Conservation (phyloP, 2,329 filamentous ascomycete genomes). For the Xylariaceae sp. region DNA sequence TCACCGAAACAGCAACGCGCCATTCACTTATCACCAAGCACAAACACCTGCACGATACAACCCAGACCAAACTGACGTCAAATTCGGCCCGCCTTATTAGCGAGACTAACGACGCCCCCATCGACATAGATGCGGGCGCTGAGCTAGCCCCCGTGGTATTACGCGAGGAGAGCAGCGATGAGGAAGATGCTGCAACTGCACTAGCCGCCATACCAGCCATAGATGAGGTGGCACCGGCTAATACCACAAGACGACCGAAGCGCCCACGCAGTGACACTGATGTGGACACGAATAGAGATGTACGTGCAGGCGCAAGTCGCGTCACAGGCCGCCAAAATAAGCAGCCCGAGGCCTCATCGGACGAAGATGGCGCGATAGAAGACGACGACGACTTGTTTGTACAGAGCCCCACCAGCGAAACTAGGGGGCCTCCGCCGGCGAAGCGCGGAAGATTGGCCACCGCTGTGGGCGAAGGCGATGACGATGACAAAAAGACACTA, state of each 20-base stretch:
- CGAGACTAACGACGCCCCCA: constrained; percentile 49
- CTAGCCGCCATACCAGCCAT: constrained; percentile 53
- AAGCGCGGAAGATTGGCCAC: constrained; percentile 44
- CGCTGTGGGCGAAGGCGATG: constrained; percentile 31
- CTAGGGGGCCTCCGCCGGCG: constrained; percentile 40
- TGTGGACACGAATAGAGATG: constrained; percentile 18
- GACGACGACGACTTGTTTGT: constrained; percentile 33
- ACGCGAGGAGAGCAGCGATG: constrained; percentile 59
- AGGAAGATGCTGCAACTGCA: constrained; percentile 48
- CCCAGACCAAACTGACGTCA: constrained; percentile 51
- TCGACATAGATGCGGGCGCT: constrained; percentile 45
- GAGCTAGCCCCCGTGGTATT: constrained; percentile 39
- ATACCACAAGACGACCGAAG: constrained; percentile 30
- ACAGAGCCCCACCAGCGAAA: constrained; percentile 35
- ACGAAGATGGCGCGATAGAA: constrained; percentile 36
- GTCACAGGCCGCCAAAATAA: constrained; percentile 30
- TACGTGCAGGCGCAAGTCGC: constrained; percentile 19
- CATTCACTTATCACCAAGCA: constrained; percentile 84
- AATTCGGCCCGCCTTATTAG: constrained; percentile 61
- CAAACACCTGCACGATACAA: constrained; percentile 66
- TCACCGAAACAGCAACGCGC: constrained; percentile 78
- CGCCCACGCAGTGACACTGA: constrained; percentile 32
- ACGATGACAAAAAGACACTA: constrained; percentile 86
- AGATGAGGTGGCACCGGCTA: constrained; percentile 29
- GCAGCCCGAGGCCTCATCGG: constrained; percentile 37